Evolutionary conservation across 306 rosid species (phyloP), one percentile per base, ranked within the genome.

Genomic region (Trifolium subterraneum): DNA sequence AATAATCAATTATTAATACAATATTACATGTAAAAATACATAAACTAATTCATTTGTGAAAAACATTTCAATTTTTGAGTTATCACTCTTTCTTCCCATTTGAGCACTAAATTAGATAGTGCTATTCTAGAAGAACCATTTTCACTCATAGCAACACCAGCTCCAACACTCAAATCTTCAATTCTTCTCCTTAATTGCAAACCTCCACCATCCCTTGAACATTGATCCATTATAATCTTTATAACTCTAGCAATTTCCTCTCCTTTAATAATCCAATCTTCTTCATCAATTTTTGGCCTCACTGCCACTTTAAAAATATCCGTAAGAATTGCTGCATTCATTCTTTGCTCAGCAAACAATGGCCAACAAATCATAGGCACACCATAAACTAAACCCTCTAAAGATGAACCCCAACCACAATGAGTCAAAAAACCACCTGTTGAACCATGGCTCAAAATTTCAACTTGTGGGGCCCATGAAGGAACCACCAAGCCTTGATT

Each of bases 391-490:
- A 76, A 15, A 2, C 74, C 7, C 48, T 76, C 80, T 1, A 76
- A 10, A 8, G 8, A 4, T n/a, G 80, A 76, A 47, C 12, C 19
- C 80, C 80, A 76, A 5, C 80, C 80, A 58, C 74, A 76, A 14
- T 76, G 80, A 10, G 25, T 68, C 23, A 76, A 44, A 36, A 76
- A 76, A 0, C 61, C 80, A 8, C 80, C 69, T 0, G 14, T 20
- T 11, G 74, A 42, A 1, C 4, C 8, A 6, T 76, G 74, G 1
- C 38, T 6, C 1, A 76, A 51, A 6, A 76, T 36, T 14, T 67
- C 74, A 27, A 76, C 36, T 67, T 76, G 80, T 52, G 80, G 80
- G 1, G 80, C 74, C 80, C 80, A 76, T 5, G 33, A 39, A 6
- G 80, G 68, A 9, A 76, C 62, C 27, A 76, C 60, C 2, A 76